Percentiles rank a stretch among this genome's conserved stretches.
Conservation (phyloP, 2,329 filamentous ascomycete species). For the Ophiostoma sp. region DNA sequence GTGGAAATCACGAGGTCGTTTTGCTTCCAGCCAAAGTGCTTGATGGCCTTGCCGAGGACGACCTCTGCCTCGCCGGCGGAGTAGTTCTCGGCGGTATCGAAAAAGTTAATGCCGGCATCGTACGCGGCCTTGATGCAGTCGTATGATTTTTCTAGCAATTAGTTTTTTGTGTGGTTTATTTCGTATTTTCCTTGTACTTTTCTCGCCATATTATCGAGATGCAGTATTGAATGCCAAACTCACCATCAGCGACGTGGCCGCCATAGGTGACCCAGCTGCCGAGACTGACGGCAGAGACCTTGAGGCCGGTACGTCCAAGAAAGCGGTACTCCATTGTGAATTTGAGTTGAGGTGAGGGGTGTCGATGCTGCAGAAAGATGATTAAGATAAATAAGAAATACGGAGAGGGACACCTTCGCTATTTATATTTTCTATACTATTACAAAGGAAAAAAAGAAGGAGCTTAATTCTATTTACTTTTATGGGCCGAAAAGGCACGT, state of each 20-base stretch:
- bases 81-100: constrained; percentile 57
- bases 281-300: constrained; percentile 68
- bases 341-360: not conserved
- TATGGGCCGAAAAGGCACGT: constrained; percentile 3
- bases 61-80: constrained; percentile 46
- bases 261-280: constrained; percentile 72
- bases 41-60: constrained; percentile 50
- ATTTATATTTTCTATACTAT: not conserved
- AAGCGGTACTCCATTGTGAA: constrained; percentile 62
- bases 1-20: constrained; percentile 52
- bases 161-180: not conserved
- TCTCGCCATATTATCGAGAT: too few relatives aligned
- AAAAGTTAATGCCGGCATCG: constrained; percentile 58
- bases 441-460: not conserved
- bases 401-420: not conserved
- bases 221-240: constrained; percentile 23
- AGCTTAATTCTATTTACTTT: not conserved
- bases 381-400: not conserved
- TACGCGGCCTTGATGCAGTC: constrained; percentile 60
- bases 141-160: constrained; percentile 34
- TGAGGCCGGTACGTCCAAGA: constrained; percentile 64
- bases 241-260: constrained; percentile 64
- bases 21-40: constrained; percentile 49
- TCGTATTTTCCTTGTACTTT: too few relatives aligned
- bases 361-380: not conserved